These are phyloP conservation scores for Xanthoconium separans DNA, from an alignment of 1,284 basidiomycete genomes.

Conservation along the genomic window DNA sequence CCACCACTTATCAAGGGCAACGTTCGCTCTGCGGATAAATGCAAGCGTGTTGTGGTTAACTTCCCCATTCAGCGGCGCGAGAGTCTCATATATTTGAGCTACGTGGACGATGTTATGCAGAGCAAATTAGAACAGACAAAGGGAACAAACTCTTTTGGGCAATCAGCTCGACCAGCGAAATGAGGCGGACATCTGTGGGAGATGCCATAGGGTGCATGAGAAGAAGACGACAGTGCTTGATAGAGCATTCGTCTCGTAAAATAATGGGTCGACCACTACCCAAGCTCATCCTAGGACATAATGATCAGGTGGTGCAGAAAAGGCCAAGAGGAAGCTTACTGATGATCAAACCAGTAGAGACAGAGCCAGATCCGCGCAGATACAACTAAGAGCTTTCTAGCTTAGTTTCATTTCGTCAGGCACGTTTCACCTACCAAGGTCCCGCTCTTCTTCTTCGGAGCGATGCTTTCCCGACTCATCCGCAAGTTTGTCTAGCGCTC, in stretches of 20 bases:
- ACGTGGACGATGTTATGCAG: slow-evolving; percentile 10
- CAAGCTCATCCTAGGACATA: slow-evolving; percentile 72
- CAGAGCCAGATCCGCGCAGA: slow-evolving; percentile 93
- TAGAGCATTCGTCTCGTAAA: slow-evolving; percentile 83
- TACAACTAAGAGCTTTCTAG: slow-evolving; percentile 56
- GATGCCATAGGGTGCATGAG: slow-evolving; percentile 84
- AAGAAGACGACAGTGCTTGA: slow-evolving; percentile 79
- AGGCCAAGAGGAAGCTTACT: slow-evolving; percentile 47
- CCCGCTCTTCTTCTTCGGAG: slow-evolving; percentile 81
- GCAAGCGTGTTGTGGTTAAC: slow-evolving; percentile 82
- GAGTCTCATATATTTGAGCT: slow-evolving; percentile 90
- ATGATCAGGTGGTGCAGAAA: slow-evolving; percentile 18
- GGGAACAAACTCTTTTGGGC: slow-evolving; percentile 74
- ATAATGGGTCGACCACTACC: slow-evolving; percentile 90
- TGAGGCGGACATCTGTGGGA: slow-evolving; percentile 83
- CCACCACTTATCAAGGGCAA: slow-evolving; percentile 89
- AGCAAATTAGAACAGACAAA: slow-evolving; percentile 17
- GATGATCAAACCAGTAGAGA: slow-evolving; percentile 91
- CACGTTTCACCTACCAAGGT: slow-evolving; percentile 59
- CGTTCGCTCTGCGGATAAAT: slow-evolving; percentile 82
- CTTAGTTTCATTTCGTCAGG: slow-evolving; percentile 1
- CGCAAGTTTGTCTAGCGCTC: slow-evolving; percentile 87
- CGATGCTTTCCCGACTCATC: slow-evolving; percentile 66
- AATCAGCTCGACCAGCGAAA: slow-evolving; percentile 87
- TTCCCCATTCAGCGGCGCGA: slow-evolving; percentile 83